A percentile compares a stretch with the other conserved stretches of the same genome.
These are phyloP conservation scores for Phaeotremella fagi DNA, from an alignment of 768 basidiomycete species.

Conservation along the genomic window DNA sequence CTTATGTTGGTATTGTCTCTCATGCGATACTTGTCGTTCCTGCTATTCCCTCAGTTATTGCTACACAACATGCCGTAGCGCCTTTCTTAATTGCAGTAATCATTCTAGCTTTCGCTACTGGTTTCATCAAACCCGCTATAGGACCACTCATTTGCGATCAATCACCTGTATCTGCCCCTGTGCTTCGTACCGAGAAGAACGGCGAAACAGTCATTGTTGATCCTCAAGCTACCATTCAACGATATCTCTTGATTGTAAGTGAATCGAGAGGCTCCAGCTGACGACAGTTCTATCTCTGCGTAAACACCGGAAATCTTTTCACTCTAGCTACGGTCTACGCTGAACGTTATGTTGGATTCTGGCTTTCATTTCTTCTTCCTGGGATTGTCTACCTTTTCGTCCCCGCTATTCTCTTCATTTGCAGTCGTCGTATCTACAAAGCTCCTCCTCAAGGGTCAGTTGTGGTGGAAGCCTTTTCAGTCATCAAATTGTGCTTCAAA, in stretches of 20 bases:
- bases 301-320: neutral
- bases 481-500: slow-evolving; percentile 18
- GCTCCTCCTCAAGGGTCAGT: slow-evolving; percentile 44
- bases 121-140: slow-evolving; percentile 33
- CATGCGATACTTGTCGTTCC: slow-evolving; percentile 28
- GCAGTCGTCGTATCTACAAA: slow-evolving; percentile 33
- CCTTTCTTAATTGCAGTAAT: slow-evolving; percentile 16
- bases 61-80: neutral
- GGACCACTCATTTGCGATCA: slow-evolving; percentile 34
- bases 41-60: slow-evolving; percentile 24
- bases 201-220: slow-evolving; percentile 25
- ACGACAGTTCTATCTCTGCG: neutral
- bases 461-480: slow-evolving; percentile 28
- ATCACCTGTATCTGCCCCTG: slow-evolving; percentile 14
- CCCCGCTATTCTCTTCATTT: slow-evolving; percentile 10
- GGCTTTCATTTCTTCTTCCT: slow-evolving; percentile 41
- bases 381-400: slow-evolving; percentile 29
- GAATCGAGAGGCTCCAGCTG: neutral
- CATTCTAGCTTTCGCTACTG: slow-evolving; percentile 25
- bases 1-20: slow-evolving; percentile 13
- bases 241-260: slow-evolving; percentile 11
- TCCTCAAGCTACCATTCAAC: slow-evolving; percentile 20
- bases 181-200: slow-evolving; percentile 6
- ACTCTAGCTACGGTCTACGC: slow-evolving; percentile 25
- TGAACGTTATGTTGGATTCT: slow-evolving; percentile 37